Percentiles rank a stretch among this genome's conserved stretches.
phyloP scores from a whole-genome alignment of 2,329 filamentous ascomycete species.

The Pyricularia pennisetigena region DNA sequence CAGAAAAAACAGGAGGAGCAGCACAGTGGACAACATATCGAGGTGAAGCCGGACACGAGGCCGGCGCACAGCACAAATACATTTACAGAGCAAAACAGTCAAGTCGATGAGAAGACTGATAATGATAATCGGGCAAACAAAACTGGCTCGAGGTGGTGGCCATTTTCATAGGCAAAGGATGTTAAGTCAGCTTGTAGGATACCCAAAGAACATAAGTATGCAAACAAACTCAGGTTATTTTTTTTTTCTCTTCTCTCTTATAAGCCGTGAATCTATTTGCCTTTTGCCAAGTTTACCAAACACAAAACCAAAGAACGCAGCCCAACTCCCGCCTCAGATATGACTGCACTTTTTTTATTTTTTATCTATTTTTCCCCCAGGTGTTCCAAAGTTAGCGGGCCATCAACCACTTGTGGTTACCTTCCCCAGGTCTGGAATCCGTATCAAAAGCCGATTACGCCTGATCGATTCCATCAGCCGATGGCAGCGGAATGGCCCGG shows the following conservation, averaged over 20 bases:
- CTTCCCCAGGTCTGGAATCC: neutral
- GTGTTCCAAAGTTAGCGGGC: no score
- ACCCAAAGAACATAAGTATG: neutral
- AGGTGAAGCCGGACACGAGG: neutral
- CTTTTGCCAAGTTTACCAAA: neutral
- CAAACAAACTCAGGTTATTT: neutral
- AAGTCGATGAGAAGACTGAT: neutral
- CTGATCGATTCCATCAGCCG: conserved; percentile 33
- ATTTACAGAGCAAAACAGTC: neutral
- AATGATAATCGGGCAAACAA: neutral
- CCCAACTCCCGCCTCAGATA: neutral
- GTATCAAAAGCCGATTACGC: conserved; percentile 6
- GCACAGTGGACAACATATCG: neutral
- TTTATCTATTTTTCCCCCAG: no score
- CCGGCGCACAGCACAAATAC: neutral
- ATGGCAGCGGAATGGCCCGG: conserved; percentile 60
- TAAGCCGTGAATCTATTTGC: neutral
- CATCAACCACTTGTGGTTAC: neutral
- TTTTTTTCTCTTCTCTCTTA: neutral
- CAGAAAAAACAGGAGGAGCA: conserved; percentile 2
- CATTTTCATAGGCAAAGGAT: neutral
- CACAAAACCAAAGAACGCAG: neutral
- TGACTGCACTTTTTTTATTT: neutral
- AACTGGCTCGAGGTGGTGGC: neutral
- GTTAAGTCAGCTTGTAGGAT: neutral